Base-by-base conservation (phyloP, 1,284 basidiomycete species). In the Neonothopanus nambi region DNA sequence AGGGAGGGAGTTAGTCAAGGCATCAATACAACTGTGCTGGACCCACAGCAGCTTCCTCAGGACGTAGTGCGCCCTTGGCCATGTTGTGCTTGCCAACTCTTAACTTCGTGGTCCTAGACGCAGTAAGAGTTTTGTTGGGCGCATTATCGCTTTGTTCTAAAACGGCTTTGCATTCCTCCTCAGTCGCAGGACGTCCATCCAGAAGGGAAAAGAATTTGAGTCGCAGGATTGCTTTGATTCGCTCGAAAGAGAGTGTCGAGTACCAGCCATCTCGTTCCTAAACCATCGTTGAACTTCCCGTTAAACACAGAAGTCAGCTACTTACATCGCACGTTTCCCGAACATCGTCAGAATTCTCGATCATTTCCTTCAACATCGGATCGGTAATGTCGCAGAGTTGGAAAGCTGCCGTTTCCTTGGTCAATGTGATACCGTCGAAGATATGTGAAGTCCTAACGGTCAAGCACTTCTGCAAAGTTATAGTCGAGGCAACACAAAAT, bases 371-470 rank as follows among this genome's bases (percentile, higher is more conserved):
- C 47, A 96, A 71, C 78, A 93, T 84, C 0, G 86, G 84, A 67
- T 98, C 97, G 9, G 77, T 72, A 56, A 99, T 91, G 68, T 99
- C 96, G 67, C 91, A 91, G 5, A 99, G 76, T 69, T 98, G 95
- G 69, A 93, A 99, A 17, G 93, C 90, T 5, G 92, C 93, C 0
- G 90, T 86, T 67, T 93, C 88, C 58, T 88, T 87, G 51, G 87
- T 84, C 30, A 91, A 69, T 5, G 82, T 82, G 56, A 82, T 67
- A 0, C 96, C 97, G 67, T 99, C 93, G 65, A 98, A 99, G 35
- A 93, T 81, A 69, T 98, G 93, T 1, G 87, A 87, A 57, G 75
- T 80, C 59, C 80, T 83, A 53, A 3, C 23, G 7, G 23, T 37
- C 9, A 28, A n/a, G n/a, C n/a, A 28, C 26, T 11, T 28, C 11